These are phyloP conservation scores for Plasmodium inui DNA, from an alignment of 169 alveolate species.

Conservation along the genomic window DNA sequence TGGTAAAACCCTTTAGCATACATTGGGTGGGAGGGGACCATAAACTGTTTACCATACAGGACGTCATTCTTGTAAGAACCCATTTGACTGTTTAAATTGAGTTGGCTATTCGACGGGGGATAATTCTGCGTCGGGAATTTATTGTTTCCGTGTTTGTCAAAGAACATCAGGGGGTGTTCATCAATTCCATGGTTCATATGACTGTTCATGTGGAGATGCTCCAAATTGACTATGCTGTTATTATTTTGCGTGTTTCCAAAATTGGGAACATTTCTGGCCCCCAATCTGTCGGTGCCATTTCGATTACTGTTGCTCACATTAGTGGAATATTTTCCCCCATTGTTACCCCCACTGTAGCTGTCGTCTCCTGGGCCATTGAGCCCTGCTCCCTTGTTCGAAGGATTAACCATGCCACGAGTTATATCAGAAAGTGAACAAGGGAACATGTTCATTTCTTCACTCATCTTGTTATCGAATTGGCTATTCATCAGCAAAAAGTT, in stretches of 20 bases:
- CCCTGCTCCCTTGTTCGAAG: background rate
- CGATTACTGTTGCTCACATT: background rate
- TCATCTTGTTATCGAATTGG: background rate
- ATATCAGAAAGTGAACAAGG: background rate
- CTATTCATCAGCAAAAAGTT: background rate
- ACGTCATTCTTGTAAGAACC: background rate
- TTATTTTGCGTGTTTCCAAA: background rate
- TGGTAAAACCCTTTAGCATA: conserved; percentile 14
- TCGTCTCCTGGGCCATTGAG: background rate
- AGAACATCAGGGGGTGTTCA: background rate
- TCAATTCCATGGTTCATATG: background rate
- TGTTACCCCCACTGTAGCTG: background rate
- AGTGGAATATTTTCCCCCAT: background rate
- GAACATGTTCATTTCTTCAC: conserved; percentile 7
- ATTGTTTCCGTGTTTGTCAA: background rate
- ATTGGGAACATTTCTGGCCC: background rate
- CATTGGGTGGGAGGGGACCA: background rate
- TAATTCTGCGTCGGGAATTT: background rate
- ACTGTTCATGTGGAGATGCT: background rate
- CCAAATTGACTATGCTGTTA: background rate
- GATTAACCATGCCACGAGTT: background rate
- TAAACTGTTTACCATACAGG: background rate
- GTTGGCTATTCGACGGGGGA: background rate
- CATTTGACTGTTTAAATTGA: background rate
- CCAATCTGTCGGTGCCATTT: background rate